phyloP scores from a whole-genome alignment of 257 asterid genomes.

The Coffea canephora region DNA sequence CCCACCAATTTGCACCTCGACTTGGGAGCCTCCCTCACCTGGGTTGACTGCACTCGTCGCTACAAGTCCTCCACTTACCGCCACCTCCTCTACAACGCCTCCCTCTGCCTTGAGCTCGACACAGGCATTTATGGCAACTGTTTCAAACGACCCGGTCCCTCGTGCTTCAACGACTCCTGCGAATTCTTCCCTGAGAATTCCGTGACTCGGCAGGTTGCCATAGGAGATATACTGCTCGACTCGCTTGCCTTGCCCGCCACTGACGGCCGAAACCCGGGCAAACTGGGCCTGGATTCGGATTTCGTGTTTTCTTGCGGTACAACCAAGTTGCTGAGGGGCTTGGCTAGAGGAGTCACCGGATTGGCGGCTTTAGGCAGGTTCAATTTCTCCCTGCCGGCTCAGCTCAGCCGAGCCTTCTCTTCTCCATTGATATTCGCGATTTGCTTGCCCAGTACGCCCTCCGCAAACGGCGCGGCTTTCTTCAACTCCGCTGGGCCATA shows the following conservation, averaged over 20 bases:
- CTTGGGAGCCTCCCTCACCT: conserved; percentile 11
- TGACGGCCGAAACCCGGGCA: conserved; percentile 11
- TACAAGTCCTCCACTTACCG: conserved; percentile 18
- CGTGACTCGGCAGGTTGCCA: conserved; percentile 17
- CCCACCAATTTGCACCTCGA: conserved; percentile 7
- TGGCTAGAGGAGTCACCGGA: conserved; percentile 34
- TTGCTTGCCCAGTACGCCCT: conserved; percentile 31
- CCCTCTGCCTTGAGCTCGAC: conserved; percentile 9
- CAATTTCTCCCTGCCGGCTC: conserved; percentile 36
- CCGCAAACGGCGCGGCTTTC: conserved; percentile 24
- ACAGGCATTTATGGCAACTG: conserved; percentile 11
- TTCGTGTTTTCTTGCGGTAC: conserved; percentile 28
- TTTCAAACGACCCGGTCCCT: conserved; percentile 24
- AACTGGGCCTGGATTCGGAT: conserved; percentile 8
- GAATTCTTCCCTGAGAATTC: conserved; percentile 22
- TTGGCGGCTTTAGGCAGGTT: conserved; percentile 41
- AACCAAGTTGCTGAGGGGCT: conserved; percentile 20
- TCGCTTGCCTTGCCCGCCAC: conserved; percentile 19
- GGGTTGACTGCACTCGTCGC: conserved; percentile 10
- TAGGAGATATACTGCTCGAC: conserved; percentile 24
- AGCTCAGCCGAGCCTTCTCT: conserved; percentile 27
- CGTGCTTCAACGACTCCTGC: conserved; percentile 36
- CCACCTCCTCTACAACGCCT: conserved; percentile 9
- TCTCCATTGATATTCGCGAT: conserved; percentile 30
- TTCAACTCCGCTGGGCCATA: conserved; percentile 34